Evolutionary conservation across 208 protist species (phyloP).

Genomic region (Acanthamoeba quina): DNA sequence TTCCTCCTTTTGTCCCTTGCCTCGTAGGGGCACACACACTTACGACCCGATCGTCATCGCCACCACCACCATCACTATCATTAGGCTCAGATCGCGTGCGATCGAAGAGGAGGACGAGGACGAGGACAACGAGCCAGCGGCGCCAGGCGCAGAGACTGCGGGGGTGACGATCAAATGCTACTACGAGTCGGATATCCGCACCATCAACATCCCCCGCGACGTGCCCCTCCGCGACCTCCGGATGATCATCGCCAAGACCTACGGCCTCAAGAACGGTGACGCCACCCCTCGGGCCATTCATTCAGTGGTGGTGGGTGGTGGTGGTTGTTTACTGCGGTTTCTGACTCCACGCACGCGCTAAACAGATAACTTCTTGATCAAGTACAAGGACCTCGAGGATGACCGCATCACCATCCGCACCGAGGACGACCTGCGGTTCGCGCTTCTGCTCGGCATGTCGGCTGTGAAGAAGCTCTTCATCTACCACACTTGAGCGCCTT

Average conservation of each 20-base stretch:
- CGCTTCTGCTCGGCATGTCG: constrained; percentile 59
- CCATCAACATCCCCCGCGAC: constrained; percentile 47
- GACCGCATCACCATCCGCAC: constrained; percentile 66
- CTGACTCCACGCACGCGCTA: not conserved
- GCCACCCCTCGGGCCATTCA: not conserved
- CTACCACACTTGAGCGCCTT: not conserved
- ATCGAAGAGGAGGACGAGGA: constrained; percentile 23
- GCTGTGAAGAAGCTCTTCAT: constrained; percentile 69
- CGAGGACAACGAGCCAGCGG: not conserved
- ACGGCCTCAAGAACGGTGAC: constrained; percentile 39
- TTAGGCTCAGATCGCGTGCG: constrained; percentile 3
- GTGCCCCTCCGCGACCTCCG: constrained; percentile 43
- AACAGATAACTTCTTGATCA: constrained; percentile 57
- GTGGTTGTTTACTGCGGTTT: not conserved
- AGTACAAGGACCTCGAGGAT: constrained; percentile 70
- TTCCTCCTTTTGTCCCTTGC: not conserved
- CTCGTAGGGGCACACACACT: too few species aligned
- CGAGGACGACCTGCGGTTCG: constrained; percentile 67
- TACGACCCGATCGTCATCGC: not conserved
- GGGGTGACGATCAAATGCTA: constrained; percentile 46
- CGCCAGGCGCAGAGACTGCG: not conserved
- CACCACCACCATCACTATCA: not conserved
- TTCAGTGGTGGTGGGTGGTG: not conserved
- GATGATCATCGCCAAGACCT: constrained; percentile 54
- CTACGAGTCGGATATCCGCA: constrained; percentile 59